phyloP scores from a whole-genome alignment of 768 basidiomycete genomes.

The Pleurotus salmoneostramineus region DNA sequence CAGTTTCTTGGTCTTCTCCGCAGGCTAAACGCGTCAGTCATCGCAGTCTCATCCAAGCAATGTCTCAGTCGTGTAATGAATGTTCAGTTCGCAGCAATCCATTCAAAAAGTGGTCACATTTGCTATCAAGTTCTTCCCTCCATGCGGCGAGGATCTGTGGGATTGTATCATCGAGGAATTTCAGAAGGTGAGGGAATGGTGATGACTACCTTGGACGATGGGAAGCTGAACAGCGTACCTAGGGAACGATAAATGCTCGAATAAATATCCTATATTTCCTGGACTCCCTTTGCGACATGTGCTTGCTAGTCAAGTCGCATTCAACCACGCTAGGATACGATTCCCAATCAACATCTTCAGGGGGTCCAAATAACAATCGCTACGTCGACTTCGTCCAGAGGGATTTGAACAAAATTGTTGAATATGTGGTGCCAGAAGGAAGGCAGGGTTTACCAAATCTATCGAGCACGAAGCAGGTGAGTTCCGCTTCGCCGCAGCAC shows the following conservation, averaged over 20 bases:
- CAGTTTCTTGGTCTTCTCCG: constrained; percentile 30
- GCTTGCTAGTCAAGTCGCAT: constrained; percentile 62
- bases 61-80: background rate
- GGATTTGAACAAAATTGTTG: constrained; percentile 77
- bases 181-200: constrained; percentile 56
- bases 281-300: constrained; percentile 82
- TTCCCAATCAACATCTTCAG: constrained; percentile 12
- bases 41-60: background rate
- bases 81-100: constrained; percentile 73
- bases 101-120: constrained; percentile 86
- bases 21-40: constrained; percentile 31
- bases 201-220: too few relatives aligned
- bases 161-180: constrained; percentile 91
- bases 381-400: constrained; percentile 77
- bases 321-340: constrained; percentile 36
- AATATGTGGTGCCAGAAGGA: constrained; percentile 85
- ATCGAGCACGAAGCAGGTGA: constrained; percentile 83
- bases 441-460: constrained; percentile 85
- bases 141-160: constrained; percentile 91
- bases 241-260: constrained; percentile 87
- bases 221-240: background rate
- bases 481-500: background rate
- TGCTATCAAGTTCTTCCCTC: constrained; percentile 79
- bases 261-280: constrained; percentile 93
- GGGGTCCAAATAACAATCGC: constrained; percentile 34